These are phyloP conservation scores for Lichina pygmaea DNA, from an alignment of 495 filamentous ascomycete genomes.

Conservation along the genomic window DNA sequence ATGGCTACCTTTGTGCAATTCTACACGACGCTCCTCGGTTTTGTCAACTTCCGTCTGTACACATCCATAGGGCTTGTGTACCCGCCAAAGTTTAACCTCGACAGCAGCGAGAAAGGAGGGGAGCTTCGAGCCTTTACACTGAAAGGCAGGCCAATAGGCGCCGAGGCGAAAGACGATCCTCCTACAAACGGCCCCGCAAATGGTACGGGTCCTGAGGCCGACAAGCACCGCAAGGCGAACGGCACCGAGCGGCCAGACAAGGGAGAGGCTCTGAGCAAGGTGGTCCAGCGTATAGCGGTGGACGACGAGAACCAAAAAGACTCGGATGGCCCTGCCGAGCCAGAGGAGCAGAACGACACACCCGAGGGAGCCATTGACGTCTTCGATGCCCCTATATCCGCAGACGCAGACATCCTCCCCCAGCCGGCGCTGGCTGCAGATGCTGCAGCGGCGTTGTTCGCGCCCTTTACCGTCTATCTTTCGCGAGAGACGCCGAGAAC, in stretches of 20 bases:
- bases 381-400: conserved; percentile 48
- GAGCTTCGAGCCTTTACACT: conserved; percentile 81
- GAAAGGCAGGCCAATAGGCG: conserved; percentile 38
- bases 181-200: conserved; percentile 7
- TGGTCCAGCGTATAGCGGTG: conserved; percentile 9
- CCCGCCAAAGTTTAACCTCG: conserved; percentile 73
- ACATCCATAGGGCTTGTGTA: conserved; percentile 77
- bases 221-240: neutral
- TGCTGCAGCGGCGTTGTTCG: conserved; percentile 40
- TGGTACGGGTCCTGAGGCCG: neutral
- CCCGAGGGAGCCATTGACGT: conserved; percentile 51
- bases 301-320: conserved; percentile 11
- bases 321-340: conserved; percentile 10
- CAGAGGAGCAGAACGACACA: conserved; percentile 13
- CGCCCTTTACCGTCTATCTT: conserved; percentile 69
- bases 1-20: conserved; percentile 99
- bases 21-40: conserved; percentile 84
- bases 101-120: conserved; percentile 64
- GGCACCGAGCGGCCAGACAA: conserved; percentile 10
- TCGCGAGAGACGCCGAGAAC: conserved; percentile 82
- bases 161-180: conserved; percentile 8
- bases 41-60: conserved; percentile 86
- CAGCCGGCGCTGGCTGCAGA: conserved; percentile 43
- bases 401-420: conserved; percentile 58
- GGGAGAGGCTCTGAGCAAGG: conserved; percentile 11